Percentiles rank a stretch among this genome's conserved stretches.
These are phyloP conservation scores for Pterocarpus macrocarpus DNA, from an alignment of 306 rosid species.

Conservation along the genomic window DNA sequence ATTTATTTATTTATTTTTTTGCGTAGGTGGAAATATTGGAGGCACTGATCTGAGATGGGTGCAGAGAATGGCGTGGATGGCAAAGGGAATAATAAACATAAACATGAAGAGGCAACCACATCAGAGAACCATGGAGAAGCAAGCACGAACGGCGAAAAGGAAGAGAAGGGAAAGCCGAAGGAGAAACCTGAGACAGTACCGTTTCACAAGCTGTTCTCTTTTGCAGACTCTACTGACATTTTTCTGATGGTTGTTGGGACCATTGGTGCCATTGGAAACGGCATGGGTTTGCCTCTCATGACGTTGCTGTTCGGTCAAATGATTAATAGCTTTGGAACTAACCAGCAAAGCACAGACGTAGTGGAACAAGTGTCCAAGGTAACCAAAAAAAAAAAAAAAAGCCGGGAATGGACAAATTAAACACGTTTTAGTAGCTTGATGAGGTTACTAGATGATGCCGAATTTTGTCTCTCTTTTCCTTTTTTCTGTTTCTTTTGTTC, in stretches of 20 bases:
- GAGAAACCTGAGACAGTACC: slow-evolving; percentile 65
- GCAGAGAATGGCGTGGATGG: slow-evolving; percentile 48
- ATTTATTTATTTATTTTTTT: too few relatives aligned
- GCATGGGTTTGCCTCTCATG: slow-evolving; percentile 74
- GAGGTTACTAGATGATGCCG: too few relatives aligned
- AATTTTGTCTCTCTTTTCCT: background rate
- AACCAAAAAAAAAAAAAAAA: background rate
- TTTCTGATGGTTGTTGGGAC: slow-evolving; percentile 70
- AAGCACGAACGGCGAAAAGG: slow-evolving; percentile 44
- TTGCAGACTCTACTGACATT: slow-evolving; percentile 76
- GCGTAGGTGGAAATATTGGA: slow-evolving; percentile 40
- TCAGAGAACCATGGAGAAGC: slow-evolving; percentile 49
- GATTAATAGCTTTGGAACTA: slow-evolving; percentile 68
- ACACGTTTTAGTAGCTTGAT: background rate
- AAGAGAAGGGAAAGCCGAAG: slow-evolving; percentile 47
- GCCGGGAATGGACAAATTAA: background rate
- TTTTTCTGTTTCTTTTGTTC: background rate
- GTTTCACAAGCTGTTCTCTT: slow-evolving; percentile 73
- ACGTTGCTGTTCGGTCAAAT: slow-evolving; percentile 72
- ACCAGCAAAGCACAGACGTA: slow-evolving; percentile 52
- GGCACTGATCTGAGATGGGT: slow-evolving; percentile 53
- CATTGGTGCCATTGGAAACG: slow-evolving; percentile 83
- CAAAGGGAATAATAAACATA: background rate
- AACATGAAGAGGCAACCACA: slow-evolving; percentile 46
- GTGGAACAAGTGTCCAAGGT: slow-evolving; percentile 75